Evolutionary conservation across 352 stramenopile species (phyloP).

Genomic region (Blastocystis sp.): DNA sequence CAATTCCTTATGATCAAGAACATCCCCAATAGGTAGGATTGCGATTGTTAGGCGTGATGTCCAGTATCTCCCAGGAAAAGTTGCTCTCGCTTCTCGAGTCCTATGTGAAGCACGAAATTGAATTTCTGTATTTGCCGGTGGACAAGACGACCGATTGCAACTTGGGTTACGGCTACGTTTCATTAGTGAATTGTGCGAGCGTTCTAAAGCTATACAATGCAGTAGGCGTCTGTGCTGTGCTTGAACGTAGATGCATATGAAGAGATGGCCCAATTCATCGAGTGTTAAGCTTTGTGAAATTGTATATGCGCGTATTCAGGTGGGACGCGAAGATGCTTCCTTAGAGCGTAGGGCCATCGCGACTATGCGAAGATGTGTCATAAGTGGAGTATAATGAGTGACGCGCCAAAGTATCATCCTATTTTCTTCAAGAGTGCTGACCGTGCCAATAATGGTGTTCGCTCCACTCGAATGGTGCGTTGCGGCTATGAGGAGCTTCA

Average conservation of each 20-base stretch:
- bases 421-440: slow-evolving; percentile 48
- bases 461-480: slow-evolving; percentile 32
- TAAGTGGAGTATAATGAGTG: slow-evolving; percentile 49
- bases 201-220: slow-evolving; percentile 46
- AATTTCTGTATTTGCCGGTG: slow-evolving; percentile 61
- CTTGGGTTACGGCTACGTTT: slow-evolving; percentile 68
- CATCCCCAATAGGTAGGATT: slow-evolving; percentile 41
- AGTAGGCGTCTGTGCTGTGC: neutral
- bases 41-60: neutral
- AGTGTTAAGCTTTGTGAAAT: slow-evolving; percentile 69
- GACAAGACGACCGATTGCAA: slow-evolving; percentile 46
- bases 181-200: slow-evolving; percentile 3
- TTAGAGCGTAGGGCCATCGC: slow-evolving; percentile 28
- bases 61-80: slow-evolving; percentile 45
- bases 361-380: slow-evolving; percentile 71
- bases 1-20: slow-evolving; percentile 71
- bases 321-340: neutral
- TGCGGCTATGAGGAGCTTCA: slow-evolving; percentile 2
- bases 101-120: slow-evolving; percentile 33
- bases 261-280: slow-evolving; percentile 51
- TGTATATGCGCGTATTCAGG: slow-evolving; percentile 60
- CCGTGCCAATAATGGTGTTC: neutral
- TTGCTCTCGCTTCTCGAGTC: slow-evolving; percentile 40
- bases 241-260: slow-evolving; percentile 64
- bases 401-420: slow-evolving; percentile 37